A percentile compares a stretch with the other conserved stretches of the same genome.
phyloP scores from a whole-genome alignment of 345 rosid genomes.

The Heritiera littoralis region DNA sequence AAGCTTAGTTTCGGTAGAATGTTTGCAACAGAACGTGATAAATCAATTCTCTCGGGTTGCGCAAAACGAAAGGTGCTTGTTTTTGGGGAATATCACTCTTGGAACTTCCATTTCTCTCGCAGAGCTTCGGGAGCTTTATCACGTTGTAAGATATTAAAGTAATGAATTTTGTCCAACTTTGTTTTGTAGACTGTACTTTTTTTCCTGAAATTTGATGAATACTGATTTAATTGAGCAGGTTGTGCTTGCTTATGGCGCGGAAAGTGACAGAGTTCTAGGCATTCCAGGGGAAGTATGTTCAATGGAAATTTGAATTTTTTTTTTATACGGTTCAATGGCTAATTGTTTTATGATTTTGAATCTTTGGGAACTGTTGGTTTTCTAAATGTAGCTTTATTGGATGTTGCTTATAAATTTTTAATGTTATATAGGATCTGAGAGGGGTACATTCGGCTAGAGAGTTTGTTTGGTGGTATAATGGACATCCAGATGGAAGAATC shows the following conservation, averaged over 20 bases:
- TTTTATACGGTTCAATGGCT: neutral
- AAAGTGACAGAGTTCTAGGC: constrained; percentile 81
- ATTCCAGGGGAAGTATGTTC: constrained; percentile 82
- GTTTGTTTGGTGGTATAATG: constrained; percentile 99
- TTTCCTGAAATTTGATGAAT: neutral
- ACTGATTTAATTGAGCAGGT: constrained; percentile 52
- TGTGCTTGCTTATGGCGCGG: constrained; percentile 95
- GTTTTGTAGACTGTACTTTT: neutral
- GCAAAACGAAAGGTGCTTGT: constrained; percentile 63
- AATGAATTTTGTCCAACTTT: neutral
- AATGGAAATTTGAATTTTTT: neutral
- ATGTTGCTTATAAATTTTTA: neutral
- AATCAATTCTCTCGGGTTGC: constrained; percentile 88
- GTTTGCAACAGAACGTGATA: constrained; percentile 70
- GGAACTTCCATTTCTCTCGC: constrained; percentile 68
- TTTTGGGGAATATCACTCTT: constrained; percentile 73
- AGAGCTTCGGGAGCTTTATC: constrained; percentile 81
- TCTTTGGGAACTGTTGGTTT: neutral
- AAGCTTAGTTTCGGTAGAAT: constrained; percentile 50
- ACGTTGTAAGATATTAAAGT: constrained; percentile 47
- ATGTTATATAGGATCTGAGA: constrained; percentile 43
- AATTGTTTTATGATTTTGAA: neutral
- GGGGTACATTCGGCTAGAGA: constrained; percentile 91
- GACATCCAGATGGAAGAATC: constrained; percentile 75
- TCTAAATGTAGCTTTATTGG: too few species aligned